These are phyloP conservation scores for Coemansia sp. DNA, from an alignment of 192 early-diverging fungal genomes.

Conservation along the genomic window DNA sequence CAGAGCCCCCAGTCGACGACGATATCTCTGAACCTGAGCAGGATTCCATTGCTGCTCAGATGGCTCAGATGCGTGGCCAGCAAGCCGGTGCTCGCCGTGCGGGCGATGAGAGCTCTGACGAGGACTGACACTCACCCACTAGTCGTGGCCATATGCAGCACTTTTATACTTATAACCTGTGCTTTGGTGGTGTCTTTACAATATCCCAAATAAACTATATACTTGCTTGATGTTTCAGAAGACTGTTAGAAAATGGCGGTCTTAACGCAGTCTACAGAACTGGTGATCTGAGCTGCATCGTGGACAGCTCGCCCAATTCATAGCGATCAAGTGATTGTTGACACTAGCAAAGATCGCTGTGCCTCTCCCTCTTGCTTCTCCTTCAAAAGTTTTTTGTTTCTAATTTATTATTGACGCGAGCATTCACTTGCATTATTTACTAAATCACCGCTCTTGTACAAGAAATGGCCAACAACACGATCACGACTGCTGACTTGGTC, in stretches of 20 bases:
- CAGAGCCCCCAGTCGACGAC: slow-evolving; percentile 74
- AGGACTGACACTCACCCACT: slow-evolving; percentile 32
- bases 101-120: slow-evolving; percentile 56
- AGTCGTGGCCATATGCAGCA: background rate
- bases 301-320: background rate
- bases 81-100: slow-evolving; percentile 46
- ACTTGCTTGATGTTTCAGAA: background rate
- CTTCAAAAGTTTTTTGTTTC: background rate
- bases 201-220: background rate
- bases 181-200: background rate
- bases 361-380: background rate
- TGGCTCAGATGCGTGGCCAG: slow-evolving; percentile 86
- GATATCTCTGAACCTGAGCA: slow-evolving; percentile 97
- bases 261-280: background rate
- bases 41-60: slow-evolving; percentile 93
- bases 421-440: background rate
- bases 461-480: slow-evolving; percentile 15
- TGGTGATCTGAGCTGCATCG: background rate
- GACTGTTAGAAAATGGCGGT: background rate
- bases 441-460: background rate
- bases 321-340: background rate
- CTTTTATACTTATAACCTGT: background rate
- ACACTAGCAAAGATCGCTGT: background rate
- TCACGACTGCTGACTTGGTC: slow-evolving; percentile 15
- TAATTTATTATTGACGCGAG: slow-evolving; percentile 1